Evolutionary conservation across 75 land plant species (phyloP).

Genomic region (Picea glauca): DNA sequence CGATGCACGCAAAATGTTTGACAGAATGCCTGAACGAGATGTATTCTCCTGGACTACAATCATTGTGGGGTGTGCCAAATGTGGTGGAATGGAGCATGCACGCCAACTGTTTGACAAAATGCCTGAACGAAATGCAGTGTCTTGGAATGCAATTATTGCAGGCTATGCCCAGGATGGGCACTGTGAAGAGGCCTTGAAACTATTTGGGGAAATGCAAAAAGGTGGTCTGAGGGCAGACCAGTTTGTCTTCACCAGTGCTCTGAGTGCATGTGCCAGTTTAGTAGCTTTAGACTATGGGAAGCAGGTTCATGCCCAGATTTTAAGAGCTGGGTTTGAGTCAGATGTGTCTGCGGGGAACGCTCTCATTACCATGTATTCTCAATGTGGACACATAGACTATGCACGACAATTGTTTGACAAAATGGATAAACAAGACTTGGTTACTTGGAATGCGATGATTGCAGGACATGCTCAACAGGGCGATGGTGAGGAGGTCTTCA

Average conservation of each 20-base stretch:
- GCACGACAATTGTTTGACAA: conserved; percentile 19
- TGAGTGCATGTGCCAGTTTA: conserved; percentile 5
- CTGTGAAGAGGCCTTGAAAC: conserved; percentile 9
- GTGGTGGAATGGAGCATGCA: conserved; percentile 17
- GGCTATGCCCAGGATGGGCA: conserved; percentile 31
- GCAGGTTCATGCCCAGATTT: conserved; percentile 13
- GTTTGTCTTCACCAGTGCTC: conserved; percentile 10
- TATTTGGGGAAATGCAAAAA: conserved; percentile 13
- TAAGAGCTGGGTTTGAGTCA: conserved; percentile 6
- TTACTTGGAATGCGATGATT: conserved; percentile 30
- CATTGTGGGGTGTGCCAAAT: conserved; percentile 27
- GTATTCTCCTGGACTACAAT: conserved; percentile 25
- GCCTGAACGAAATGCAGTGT: conserved; percentile 33
- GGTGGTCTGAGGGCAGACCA: conserved; percentile 7
- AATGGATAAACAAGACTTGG: conserved; percentile 11
- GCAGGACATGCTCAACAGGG: conserved; percentile 18
- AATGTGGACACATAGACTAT: conserved; percentile 9
- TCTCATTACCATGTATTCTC: conserved; percentile 21
- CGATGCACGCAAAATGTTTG: conserved; percentile 4
- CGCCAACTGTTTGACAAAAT: conserved; percentile 29
- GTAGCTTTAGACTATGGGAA: background rate
- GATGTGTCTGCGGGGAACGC: conserved; percentile 10
- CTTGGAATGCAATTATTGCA: conserved; percentile 51
- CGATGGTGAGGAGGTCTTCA: conserved; percentile 8
- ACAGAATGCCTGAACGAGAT: conserved; percentile 36